phyloP scores from a whole-genome alignment of 2,329 filamentous ascomycete species.

The Colletotrichum eleusines region DNA sequence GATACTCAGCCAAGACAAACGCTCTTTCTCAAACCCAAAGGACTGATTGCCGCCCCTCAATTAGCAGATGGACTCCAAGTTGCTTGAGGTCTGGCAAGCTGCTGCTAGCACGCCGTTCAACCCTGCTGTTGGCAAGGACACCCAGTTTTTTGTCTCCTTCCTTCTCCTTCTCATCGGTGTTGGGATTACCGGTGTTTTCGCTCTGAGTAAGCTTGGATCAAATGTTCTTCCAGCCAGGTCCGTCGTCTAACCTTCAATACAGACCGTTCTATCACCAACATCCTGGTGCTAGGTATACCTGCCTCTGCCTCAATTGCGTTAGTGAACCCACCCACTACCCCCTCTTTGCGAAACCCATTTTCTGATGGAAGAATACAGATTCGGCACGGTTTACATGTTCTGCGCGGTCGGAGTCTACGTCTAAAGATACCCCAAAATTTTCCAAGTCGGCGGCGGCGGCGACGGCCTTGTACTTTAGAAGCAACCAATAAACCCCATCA shows the following conservation, averaged over 20 bases:
- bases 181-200: conserved; percentile 81
- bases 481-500: conserved; percentile 40
- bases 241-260: conserved; percentile 45
- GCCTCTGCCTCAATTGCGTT: conserved; percentile 93
- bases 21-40: background rate
- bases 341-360: conserved; percentile 16
- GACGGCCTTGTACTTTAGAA: conserved; percentile 43
- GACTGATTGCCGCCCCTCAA: conserved; percentile 7
- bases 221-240: background rate
- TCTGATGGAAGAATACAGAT: conserved; percentile 62
- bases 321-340: conserved; percentile 51
- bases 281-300: conserved; percentile 84
- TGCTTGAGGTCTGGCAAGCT: conserved; percentile 94
- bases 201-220: conserved; percentile 75
- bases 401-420: conserved; percentile 99
- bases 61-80: conserved; percentile 77
- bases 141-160: conserved; percentile 87
- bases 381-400: conserved; percentile 98
- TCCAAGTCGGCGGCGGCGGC: conserved; percentile 41
- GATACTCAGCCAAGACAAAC: background rate
- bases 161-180: conserved; percentile 79
- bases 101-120: conserved; percentile 88
- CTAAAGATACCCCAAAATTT: conserved; percentile 69
- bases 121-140: conserved; percentile 82
- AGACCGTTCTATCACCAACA: conserved; percentile 86